phyloP scores from a whole-genome alignment of 306 rosid species.

The Cotoneaster glaucophyllus region DNA sequence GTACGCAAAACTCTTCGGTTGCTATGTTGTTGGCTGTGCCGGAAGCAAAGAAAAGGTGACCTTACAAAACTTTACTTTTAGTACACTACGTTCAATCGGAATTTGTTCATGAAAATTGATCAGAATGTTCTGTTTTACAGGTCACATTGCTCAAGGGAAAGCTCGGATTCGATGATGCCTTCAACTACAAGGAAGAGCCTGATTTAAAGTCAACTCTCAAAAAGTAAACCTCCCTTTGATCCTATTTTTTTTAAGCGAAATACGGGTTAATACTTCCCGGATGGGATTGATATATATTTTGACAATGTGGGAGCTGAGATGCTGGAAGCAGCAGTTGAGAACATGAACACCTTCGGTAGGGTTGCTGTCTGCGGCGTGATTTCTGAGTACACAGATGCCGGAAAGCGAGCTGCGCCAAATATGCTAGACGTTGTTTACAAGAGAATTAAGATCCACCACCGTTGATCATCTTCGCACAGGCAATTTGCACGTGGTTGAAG shows the following conservation, averaged over 20 bases:
- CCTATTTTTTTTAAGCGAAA: background rate
- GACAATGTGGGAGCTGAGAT: slow-evolving; percentile 77
- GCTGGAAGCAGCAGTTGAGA: slow-evolving; percentile 58
- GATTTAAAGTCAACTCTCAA: slow-evolving; percentile 52
- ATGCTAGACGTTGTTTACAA: slow-evolving; percentile 58
- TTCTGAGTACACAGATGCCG: slow-evolving; percentile 41
- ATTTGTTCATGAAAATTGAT: too few species aligned
- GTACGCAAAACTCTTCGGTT: slow-evolving; percentile 66
- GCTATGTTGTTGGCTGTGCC: slow-evolving; percentile 78
- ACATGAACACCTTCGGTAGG: slow-evolving; percentile 66
- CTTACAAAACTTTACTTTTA: too few species aligned
- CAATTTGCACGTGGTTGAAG: slow-evolving; percentile 40
- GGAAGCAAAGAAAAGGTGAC: slow-evolving; percentile 48
- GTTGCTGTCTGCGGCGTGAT: slow-evolving; percentile 64
- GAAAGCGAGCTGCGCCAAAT: slow-evolving; percentile 38
- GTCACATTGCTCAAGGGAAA: slow-evolving; percentile 54
- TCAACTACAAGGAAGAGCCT: slow-evolving; percentile 66
- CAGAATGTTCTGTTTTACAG: too few species aligned
- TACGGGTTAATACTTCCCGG: slow-evolving; percentile 30
- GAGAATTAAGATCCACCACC: slow-evolving; percentile 40
- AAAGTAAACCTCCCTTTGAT: slow-evolving; percentile 22
- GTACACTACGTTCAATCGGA: too few species aligned
- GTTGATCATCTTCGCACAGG: slow-evolving; percentile 36
- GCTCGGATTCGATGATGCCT: slow-evolving; percentile 74
- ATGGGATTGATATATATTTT: slow-evolving; percentile 73